A percentile compares a stretch with the other conserved stretches of the same genome.
These are phyloP conservation scores for Ganoderma sinense DNA, from an alignment of 1,284 basidiomycete species.

Conservation along the genomic window DNA sequence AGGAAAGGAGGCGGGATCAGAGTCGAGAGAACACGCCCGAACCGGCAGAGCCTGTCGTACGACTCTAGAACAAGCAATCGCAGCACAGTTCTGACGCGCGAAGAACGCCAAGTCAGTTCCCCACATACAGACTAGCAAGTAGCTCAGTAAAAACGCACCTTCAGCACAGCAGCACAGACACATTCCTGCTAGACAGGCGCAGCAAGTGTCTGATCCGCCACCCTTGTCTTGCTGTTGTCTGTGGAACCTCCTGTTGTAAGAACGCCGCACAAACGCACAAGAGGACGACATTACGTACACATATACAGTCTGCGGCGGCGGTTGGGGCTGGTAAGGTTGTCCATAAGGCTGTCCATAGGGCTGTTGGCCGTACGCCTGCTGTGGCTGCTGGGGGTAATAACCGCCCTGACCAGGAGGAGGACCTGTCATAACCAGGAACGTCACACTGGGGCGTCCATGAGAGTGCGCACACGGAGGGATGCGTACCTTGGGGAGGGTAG, in stretches of 20 bases:
- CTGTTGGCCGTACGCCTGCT: constrained; percentile 62
- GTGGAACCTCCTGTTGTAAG: constrained; percentile 6
- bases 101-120: constrained; percentile 19
- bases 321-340: constrained; percentile 65
- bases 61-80: constrained; percentile 69
- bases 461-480: constrained; percentile 1
- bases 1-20: constrained; percentile 4
- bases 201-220: constrained; percentile 53
- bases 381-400: constrained; percentile 82
- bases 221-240: constrained; percentile 47
- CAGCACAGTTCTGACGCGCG: constrained; percentile 65
- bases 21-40: constrained; percentile 10
- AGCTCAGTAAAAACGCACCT: constrained; percentile 52
- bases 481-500: constrained; percentile 72
- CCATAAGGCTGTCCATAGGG: constrained; percentile 37
- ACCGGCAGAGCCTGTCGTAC: constrained; percentile 23
- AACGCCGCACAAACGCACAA: neutral
- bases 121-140: neutral
- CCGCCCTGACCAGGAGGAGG: constrained; percentile 69
- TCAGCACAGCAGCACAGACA: constrained; percentile 83
- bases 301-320: constrained; percentile 76
- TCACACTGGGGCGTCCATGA: neutral
- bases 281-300: constrained; percentile 55
- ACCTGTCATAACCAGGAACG: constrained; percentile 44
- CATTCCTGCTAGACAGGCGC: constrained; percentile 76